Evolutionary conservation across 495 filamentous ascomycete genomes (phyloP).

Genomic region (Aspergillus cristatus): DNA sequence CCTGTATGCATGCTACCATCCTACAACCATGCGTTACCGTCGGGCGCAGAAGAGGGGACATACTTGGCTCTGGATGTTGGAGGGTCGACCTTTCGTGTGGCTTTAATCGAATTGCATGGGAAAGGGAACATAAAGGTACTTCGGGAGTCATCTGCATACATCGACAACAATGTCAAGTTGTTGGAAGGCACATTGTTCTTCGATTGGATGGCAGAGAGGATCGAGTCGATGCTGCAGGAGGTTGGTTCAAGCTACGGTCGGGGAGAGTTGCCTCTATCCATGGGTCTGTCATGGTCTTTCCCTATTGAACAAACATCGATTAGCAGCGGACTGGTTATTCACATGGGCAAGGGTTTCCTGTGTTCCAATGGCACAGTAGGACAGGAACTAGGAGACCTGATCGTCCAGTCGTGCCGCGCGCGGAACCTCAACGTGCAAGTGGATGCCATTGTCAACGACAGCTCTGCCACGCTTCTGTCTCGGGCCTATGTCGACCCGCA

Average conservation of each 20-base stretch:
- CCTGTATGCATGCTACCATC: constrained; percentile 59
- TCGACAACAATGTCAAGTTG: constrained; percentile 44
- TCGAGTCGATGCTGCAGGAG: constrained; percentile 43
- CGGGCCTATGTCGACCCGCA: constrained; percentile 59
- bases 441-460: constrained; percentile 76
- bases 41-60: constrained; percentile 49
- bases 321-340: constrained; percentile 45
- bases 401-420: constrained; percentile 47
- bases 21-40: constrained; percentile 53
- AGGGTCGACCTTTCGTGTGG: constrained; percentile 57
- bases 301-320: constrained; percentile 57
- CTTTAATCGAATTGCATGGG: constrained; percentile 48
- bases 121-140: constrained; percentile 44
- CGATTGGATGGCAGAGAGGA: constrained; percentile 58
- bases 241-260: constrained; percentile 31
- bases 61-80: constrained; percentile 58
- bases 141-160: constrained; percentile 38
- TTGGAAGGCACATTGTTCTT: constrained; percentile 51
- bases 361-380: constrained; percentile 49
- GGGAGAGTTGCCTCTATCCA: constrained; percentile 33
- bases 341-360: constrained; percentile 61
- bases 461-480: constrained; percentile 72
- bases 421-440: constrained; percentile 42
- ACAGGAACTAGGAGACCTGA: constrained; percentile 49
- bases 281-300: constrained; percentile 63